These are phyloP conservation scores for Plasmodium falciparum DNA, from an alignment of 169 alveolate genomes.

Conservation along the genomic window DNA sequence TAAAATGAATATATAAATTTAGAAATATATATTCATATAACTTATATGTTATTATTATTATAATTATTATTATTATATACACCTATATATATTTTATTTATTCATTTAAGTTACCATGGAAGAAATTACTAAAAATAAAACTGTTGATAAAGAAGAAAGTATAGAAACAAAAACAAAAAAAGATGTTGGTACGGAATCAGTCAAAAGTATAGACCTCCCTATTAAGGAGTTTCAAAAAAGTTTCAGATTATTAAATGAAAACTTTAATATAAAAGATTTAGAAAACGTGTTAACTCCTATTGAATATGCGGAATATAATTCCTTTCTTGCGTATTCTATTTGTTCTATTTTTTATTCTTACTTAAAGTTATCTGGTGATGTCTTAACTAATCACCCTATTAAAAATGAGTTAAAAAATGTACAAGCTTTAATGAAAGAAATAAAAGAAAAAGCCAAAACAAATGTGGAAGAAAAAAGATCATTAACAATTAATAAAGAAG, in stretches of 20 bases:
- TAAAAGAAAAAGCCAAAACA: constrained; percentile 45
- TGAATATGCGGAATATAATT: constrained; percentile 69
- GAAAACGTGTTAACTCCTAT: constrained; percentile 57
- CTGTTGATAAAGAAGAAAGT: constrained; percentile 12
- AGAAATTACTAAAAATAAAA: constrained; percentile 12
- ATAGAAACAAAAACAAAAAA: constrained; percentile 10
- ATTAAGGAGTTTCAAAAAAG: constrained; percentile 67
- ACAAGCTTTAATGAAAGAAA: constrained; percentile 68
- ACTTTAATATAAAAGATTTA: constrained; percentile 58
- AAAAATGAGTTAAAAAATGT: constrained; percentile 65
- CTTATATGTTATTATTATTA: too few species aligned
- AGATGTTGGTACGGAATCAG: constrained; percentile 32
- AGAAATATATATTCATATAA: too few species aligned
- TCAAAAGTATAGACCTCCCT: constrained; percentile 21
- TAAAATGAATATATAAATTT: too few species aligned
- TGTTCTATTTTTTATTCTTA: constrained; percentile 76
- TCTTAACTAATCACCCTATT: constrained; percentile 62
- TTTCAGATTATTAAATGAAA: constrained; percentile 36
- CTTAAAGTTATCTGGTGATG: constrained; percentile 72
- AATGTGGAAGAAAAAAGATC: constrained; percentile 52
- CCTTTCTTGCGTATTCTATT: constrained; percentile 73
- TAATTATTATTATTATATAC: too few species aligned
- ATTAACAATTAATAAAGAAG: constrained; percentile 68
- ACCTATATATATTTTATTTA: not conserved
- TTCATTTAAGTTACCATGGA: constrained; percentile 17